Base-by-base conservation (phyloP, 805 yeast genomes). In the Wickerhamomyces canadensis region DNA sequence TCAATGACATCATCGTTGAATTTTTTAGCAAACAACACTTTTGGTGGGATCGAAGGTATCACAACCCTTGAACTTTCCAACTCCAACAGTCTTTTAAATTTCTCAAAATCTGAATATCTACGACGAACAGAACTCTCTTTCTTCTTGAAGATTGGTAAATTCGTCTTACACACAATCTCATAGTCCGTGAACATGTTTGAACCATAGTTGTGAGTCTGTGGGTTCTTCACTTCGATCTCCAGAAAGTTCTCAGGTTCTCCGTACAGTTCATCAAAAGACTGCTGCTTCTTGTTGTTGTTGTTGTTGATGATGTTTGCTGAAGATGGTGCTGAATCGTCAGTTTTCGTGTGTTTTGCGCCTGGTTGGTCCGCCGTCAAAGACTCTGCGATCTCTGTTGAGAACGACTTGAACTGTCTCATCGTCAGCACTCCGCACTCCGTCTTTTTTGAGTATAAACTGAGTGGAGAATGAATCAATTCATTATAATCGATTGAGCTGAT, bases 161-260 rank as follows among this genome's bases (percentile, higher is more conserved):
- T 91, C 18, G 97, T 91, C 59, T 88, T 70, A 58, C 96, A 87
- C 8, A 84, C 69, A 17, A 91, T 77, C 60, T 89, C 97, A 60
- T 91, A 91, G 61, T 91, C 98, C 9, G 98, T 91, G 58, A 71
- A 91, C 79, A 80, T 77, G 21, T 77, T 72, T 23, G 78, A 62
- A 5, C 75, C 76, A 53, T 84, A 61, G 2, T 76, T 78, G 51
- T 85, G 94, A 0, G 95, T 86, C 44, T 77, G 76, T 10, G 95
- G 94, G 55, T 80, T 80, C 19, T 67, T 42, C 41, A 88, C 95
- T 59, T 89, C 97, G 25, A 93, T 79, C 61, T 91, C 98, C 28
- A 91, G 70, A 54, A 88, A 86, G 62, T 87, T 86, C 60, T 93
- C 98, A 0, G 97, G 98, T 51, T 84, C 95, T 0, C 94, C 96